Evolutionary conservation across 345 rosid species (phyloP).

Genomic region (Moricandia moricandioides): DNA sequence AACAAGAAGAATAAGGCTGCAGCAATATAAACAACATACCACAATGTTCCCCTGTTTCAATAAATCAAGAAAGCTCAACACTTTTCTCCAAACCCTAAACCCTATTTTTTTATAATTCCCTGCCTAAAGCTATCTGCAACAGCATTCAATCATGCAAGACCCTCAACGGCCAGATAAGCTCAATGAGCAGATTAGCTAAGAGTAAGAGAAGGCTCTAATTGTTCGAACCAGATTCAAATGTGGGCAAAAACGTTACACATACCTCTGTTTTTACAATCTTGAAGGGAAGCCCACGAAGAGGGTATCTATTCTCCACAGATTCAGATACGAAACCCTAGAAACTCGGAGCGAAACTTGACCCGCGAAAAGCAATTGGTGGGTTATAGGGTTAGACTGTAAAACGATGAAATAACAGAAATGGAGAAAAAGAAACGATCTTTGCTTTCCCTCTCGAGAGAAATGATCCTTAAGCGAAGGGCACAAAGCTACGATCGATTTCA

Average conservation of each 20-base stretch:
- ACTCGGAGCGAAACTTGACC: slow-evolving; percentile 22
- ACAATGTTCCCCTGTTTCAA: background rate
- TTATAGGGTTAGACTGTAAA: slow-evolving; percentile 13
- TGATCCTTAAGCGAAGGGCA: slow-evolving; percentile 11
- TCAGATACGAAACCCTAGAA: slow-evolving; percentile 38
- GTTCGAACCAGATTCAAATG: slow-evolving; percentile 2
- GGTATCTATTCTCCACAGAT: slow-evolving; percentile 10
- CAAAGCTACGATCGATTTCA: slow-evolving; percentile 34
- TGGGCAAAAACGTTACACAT: background rate
- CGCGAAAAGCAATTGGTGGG: slow-evolving; percentile 9
- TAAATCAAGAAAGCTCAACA: background rate
- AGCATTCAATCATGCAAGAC: background rate
- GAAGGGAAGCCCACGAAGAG: background rate
- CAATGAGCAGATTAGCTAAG: background rate
- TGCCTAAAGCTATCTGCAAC: background rate
- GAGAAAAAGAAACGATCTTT: slow-evolving; percentile 2
- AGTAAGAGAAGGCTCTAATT: background rate
- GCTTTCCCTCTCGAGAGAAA: background rate
- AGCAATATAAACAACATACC: background rate
- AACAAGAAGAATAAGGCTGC: background rate
- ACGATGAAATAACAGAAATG: background rate
- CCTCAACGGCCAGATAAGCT: background rate
- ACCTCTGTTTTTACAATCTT: slow-evolving; percentile 25
- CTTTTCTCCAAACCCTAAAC: slow-evolving; percentile 30
- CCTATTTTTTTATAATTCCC: background rate